Percentiles rank a stretch among this genome's conserved stretches.
Evolutionary conservation across 331 rosid species (phyloP).

Genomic region (Phaseolus coccineus): DNA sequence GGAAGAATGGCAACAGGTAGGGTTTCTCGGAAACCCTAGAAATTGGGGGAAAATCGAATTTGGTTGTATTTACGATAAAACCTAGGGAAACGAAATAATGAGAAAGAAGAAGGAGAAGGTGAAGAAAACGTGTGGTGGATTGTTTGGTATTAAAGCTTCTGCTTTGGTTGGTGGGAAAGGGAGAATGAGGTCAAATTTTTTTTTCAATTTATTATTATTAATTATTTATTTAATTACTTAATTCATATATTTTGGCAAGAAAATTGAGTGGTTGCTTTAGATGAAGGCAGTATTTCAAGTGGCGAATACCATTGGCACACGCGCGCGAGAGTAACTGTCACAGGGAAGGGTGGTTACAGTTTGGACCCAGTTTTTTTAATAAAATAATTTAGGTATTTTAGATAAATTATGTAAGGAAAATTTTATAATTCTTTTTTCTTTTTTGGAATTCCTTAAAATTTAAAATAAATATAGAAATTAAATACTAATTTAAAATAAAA

Average conservation of each 20-base stretch:
- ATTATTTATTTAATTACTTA: background rate
- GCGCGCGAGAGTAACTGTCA: no score
- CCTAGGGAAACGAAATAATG: constrained; percentile 2
- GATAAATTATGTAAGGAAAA: no score
- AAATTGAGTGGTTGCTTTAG: background rate
- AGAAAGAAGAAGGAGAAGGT: constrained; percentile 39
- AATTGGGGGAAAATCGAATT: constrained; percentile 43
- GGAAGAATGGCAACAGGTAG: background rate
- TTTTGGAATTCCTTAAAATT: no score
- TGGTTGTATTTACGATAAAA: background rate
- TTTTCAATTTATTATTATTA: background rate
- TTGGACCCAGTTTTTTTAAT: no score
- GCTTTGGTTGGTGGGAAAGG: constrained; percentile 18
- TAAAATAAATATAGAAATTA: no score
- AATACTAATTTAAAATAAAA: no score
- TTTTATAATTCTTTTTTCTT: no score
- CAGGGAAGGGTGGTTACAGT: background rate
- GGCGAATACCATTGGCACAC: background rate
- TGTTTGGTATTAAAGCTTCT: background rate
- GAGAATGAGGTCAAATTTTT: constrained; percentile 12
- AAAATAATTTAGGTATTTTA: no score
- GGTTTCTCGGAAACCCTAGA: constrained; percentile 58
- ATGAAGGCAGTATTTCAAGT: background rate
- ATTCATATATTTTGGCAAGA: background rate
- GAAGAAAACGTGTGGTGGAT: constrained; percentile 21